Evolutionary conservation across 805 yeast species (phyloP).

Genomic region (Starmerella ratchasimensis): DNA sequence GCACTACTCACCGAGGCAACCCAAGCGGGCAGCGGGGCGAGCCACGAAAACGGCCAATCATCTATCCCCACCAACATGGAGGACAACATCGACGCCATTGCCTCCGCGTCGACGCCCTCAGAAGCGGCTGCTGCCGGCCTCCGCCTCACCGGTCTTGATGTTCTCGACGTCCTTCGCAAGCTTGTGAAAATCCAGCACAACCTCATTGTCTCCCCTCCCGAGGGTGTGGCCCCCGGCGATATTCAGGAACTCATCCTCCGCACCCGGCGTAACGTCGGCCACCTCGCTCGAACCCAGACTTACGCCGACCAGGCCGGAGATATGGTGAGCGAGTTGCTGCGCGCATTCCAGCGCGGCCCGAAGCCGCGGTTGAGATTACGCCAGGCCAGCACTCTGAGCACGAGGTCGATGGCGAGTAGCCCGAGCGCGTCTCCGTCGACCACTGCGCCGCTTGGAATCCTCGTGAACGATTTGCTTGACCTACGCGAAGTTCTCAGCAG

Average conservation of each 20-base stretch:
- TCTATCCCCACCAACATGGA: conserved; percentile 16
- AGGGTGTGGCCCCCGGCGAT: conserved; percentile 1
- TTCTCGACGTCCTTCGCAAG: conserved; percentile 57
- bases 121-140: conserved; percentile 32
- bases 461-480: conserved; percentile 20
- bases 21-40: conserved; percentile 31
- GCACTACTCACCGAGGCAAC: conserved; percentile 52
- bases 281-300: conserved; percentile 62
- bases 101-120: conserved; percentile 14
- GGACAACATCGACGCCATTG: conserved; percentile 9
- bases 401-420: background rate
- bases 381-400: background rate
- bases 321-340: conserved; percentile 51
- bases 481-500: conserved; percentile 17
- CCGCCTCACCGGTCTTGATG: conserved; percentile 76
- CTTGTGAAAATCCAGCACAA: conserved; percentile 24
- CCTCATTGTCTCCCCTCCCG: conserved; percentile 10
- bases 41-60: too few relatives aligned
- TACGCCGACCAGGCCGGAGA: conserved; percentile 80
- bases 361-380: background rate
- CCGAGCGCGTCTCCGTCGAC: background rate
- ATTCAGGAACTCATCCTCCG: conserved; percentile 6
- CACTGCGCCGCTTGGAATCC: conserved; percentile 7
- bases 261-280: conserved; percentile 38
- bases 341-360: conserved; percentile 17